Evolutionary conservation across 371 early-diverging fungal genomes (phyloP), one percentile per base, ranked within the genome.

Genomic region (Phascolomyces articulosus): DNA sequence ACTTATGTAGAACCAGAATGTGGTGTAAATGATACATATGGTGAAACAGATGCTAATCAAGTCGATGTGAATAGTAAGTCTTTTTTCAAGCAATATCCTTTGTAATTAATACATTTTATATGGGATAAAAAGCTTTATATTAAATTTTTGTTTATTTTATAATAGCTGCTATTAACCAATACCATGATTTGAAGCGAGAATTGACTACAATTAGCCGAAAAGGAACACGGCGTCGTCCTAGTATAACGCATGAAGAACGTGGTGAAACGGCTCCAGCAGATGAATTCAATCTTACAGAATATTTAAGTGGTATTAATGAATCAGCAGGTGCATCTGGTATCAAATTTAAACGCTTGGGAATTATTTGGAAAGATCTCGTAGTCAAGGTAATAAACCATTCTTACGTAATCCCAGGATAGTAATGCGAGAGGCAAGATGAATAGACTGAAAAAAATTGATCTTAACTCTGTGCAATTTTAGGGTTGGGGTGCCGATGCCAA

Each of bases 401-500:
- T n/a, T n/a, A n/a, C n/a, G n/a, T n/a, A n/a, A n/a, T n/a, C n/a
- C n/a, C n/a, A n/a, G n/a, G n/a, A n/a, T n/a, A n/a, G n/a, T n/a
- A n/a, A n/a, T n/a, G n/a, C n/a, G n/a, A n/a, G n/a, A n/a, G n/a
- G n/a, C n/a, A n/a, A n/a, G n/a, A n/a, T n/a, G n/a, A n/a, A n/a
- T n/a, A n/a, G n/a, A n/a, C n/a, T n/a, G n/a, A n/a, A n/a, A n/a
- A n/a, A n/a, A n/a, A n/a, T n/a, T n/a, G n/a, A n/a, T n/a, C n/a
- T n/a, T n/a, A n/a, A n/a, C n/a, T n/a, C n/a, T n/a, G n/a, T n/a
- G n/a, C n/a, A n/a, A n/a, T n/a, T n/a, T n/a, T 26, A 64, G 71
- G 81, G 82, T 24, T 53, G 74, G 6, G 78, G 74, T 53, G 77
- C 82, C 40, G 82, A 81, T 60, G 77, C 77, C 10, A 69, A 71